Conservation (phyloP, 192 early-diverging fungal genomes). For the Thamnidium elegans region DNA sequence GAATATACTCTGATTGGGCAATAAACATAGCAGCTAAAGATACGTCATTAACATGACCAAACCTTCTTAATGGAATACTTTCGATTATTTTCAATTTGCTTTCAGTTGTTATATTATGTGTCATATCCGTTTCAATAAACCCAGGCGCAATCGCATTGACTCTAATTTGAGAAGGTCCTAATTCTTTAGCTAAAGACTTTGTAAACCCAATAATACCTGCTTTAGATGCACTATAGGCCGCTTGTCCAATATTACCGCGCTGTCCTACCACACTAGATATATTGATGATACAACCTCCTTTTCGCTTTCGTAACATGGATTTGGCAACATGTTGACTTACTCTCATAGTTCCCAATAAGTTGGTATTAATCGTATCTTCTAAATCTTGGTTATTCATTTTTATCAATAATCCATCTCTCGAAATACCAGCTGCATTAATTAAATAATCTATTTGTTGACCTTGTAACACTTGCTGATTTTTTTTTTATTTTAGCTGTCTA, state of each 20-base stretch:
- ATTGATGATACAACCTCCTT: constrained; percentile 81
- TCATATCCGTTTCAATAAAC: constrained; percentile 84
- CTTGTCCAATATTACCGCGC: constrained; percentile 66
- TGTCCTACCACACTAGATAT: constrained; percentile 80
- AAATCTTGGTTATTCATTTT: constrained; percentile 46
- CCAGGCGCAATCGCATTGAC: constrained; percentile 88
- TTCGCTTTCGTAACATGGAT: constrained; percentile 51
- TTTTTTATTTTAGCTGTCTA: not conserved
- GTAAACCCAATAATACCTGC: constrained; percentile 85
- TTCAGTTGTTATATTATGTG: constrained; percentile 44
- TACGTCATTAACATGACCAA: constrained; percentile 60
- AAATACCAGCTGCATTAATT: constrained; percentile 59
- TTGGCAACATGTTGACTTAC: constrained; percentile 53
- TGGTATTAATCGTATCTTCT: constrained; percentile 57
- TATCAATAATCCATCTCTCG: constrained; percentile 50
- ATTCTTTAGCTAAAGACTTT: constrained; percentile 77
- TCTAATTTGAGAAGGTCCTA: constrained; percentile 65
- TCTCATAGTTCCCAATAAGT: constrained; percentile 70
- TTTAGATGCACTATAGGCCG: constrained; percentile 82
- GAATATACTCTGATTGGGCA: constrained; percentile 54
- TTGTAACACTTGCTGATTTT: constrained; percentile 15
- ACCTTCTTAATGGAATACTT: constrained; percentile 49
- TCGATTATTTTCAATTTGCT: constrained; percentile 41
- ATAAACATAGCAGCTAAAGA: constrained; percentile 60
- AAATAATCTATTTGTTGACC: constrained; percentile 34